Evolutionary conservation across 805 yeast genomes (phyloP).

Genomic region (Candida easanensis): DNA sequence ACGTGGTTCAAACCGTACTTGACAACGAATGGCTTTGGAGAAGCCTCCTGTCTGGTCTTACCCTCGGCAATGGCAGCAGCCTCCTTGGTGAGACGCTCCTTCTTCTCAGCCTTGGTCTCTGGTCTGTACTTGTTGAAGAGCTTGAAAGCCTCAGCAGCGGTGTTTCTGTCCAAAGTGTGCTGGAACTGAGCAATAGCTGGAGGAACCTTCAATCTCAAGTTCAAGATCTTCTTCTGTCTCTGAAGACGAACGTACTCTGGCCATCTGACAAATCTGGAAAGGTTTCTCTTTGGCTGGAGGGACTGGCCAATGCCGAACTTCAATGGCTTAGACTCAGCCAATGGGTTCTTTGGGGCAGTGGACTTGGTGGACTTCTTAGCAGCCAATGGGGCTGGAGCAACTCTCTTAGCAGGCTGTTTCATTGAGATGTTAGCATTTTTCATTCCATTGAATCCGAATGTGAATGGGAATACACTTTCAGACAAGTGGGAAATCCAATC

Average conservation of each 20-base stretch:
- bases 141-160: conserved; percentile 96
- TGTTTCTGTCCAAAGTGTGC: conserved; percentile 95
- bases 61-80: conserved; percentile 99
- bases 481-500: conserved; percentile 6
- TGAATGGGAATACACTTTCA: not conserved
- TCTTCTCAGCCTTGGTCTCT: conserved; percentile 96
- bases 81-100: conserved; percentile 97
- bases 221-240: conserved; percentile 97
- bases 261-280: conserved; percentile 98
- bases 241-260: conserved; percentile 97
- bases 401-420: conserved; percentile 65
- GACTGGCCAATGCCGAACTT: conserved; percentile 96
- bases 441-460: not conserved
- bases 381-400: conserved; percentile 96
- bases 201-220: conserved; percentile 97
- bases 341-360: conserved; percentile 74
- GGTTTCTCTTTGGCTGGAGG: conserved; percentile 92
- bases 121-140: conserved; percentile 99
- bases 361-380: conserved; percentile 62
- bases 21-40: conserved; percentile 94
- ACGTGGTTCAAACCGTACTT: conserved; percentile 99
- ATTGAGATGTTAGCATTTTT: conserved; percentile 34
- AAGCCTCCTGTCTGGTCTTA: conserved; percentile 93
- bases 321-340: conserved; percentile 86
- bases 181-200: conserved; percentile 98